Evolutionary conservation across 495 filamentous ascomycete genomes (phyloP).

Genomic region (Lasiosphaeria hispida): DNA sequence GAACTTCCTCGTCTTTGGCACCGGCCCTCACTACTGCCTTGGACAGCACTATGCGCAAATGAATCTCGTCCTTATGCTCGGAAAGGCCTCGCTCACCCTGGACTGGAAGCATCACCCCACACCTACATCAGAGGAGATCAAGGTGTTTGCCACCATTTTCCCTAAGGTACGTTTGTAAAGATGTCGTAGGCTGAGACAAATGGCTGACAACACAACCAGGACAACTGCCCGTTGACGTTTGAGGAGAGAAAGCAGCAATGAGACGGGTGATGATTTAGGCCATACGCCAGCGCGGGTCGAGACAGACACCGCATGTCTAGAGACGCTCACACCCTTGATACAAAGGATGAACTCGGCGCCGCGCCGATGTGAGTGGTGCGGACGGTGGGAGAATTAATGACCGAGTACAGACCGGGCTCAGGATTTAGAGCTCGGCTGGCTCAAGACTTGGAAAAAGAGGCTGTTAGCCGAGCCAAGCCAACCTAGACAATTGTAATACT

Average conservation of each 20-base stretch:
- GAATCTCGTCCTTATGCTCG: slow-evolving; percentile 87
- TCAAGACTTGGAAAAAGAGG: not conserved
- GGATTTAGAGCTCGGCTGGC: not conserved
- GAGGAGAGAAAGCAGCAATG: slow-evolving; percentile 43
- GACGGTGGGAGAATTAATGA: not conserved
- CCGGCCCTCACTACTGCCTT: slow-evolving; percentile 94
- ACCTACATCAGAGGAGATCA: slow-evolving; percentile 81
- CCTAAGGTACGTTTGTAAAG: slow-evolving; percentile 66
- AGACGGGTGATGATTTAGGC: not conserved
- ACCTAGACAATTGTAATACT: slow-evolving; percentile 24
- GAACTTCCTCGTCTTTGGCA: slow-evolving; percentile 97
- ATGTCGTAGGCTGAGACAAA: not conserved
- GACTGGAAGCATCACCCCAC: slow-evolving; percentile 91
- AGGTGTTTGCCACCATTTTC: slow-evolving; percentile 98
- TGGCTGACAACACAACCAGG: slow-evolving; percentile 36
- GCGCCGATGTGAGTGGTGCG: not conserved
- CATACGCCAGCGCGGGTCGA: too few relatives aligned
- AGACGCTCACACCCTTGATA: too few relatives aligned
- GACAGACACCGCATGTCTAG: too few relatives aligned
- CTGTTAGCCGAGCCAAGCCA: slow-evolving; percentile 2
- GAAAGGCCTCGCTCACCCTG: slow-evolving; percentile 86
- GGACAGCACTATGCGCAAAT: slow-evolving; percentile 91
- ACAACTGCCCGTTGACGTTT: slow-evolving; percentile 68
- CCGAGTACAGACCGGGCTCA: not conserved
- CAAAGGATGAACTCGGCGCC: too few relatives aligned